Evolutionary conservation across 108 stramenopile species (phyloP), one percentile per base, ranked within the genome.

Genomic region (Nitzschia palea): DNA sequence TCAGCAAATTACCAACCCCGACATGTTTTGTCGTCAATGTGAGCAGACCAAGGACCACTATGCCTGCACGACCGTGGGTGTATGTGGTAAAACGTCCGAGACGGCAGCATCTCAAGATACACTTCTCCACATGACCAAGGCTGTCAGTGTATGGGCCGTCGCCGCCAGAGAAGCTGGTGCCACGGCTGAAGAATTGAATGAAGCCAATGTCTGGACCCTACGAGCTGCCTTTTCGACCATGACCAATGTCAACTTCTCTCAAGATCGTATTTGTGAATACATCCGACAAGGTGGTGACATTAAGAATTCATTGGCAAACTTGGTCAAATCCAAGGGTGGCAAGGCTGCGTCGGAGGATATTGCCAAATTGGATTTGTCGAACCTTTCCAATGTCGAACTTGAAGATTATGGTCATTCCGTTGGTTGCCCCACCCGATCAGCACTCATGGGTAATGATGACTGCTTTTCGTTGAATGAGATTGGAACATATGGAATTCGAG

Each of bases 201-300:
- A 69, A 22, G 84, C 74, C 34, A 87, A 87, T 50, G 45, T 71
- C n/a, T 87, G 84, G 89, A 87, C 88, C 0, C 65, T 90, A n/a
- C 35, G 71, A 44, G 70, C 81, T 20, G 70, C 80, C 9, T 88
- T 88, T 75, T 78, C 84, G 18, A 93, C 91, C 1, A 57, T 93
- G 43, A 93, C 91, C 45, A 93, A 93, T 77, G 91, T 93, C 56
- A 93, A 93, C 73, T 93, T 93, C 71, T 67, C 69, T 44, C 81
- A 83, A 36, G 79, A 71, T 17, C 71, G 85, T 2, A 89, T 88
- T 77, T 71, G 67, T 17, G 84, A 85, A 44, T 89, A 79, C 68
- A 79, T 86, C 51, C 73, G 57, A 10, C 74, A 89, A 65, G 86
- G 84, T 25, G 50, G 69, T 42, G 47, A 33, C 6, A 58, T 86